A percentile compares a stretch with the other conserved stretches of the same genome.
phyloP scores from a whole-genome alignment of 2,329 filamentous ascomycete species.

The Escovopsis weberi region DNA sequence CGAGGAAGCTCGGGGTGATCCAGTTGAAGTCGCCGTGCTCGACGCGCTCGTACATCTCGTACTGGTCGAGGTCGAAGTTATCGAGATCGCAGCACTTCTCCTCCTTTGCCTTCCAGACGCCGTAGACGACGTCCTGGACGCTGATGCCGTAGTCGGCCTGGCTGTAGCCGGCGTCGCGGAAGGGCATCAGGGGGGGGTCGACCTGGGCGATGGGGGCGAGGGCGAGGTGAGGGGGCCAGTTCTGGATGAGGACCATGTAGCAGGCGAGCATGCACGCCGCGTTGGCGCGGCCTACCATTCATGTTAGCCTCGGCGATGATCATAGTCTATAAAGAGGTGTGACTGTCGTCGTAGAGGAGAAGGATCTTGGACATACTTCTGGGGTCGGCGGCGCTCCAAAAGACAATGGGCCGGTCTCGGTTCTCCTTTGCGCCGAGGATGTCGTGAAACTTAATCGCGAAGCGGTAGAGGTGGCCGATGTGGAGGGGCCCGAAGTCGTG shows the following conservation, averaged over 20 bases:
- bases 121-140: constrained; percentile 95
- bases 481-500: constrained; percentile 96
- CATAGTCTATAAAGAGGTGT: neutral
- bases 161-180: constrained; percentile 95
- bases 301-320: neutral
- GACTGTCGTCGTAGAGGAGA: neutral
- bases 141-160: constrained; percentile 93
- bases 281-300: constrained; percentile 62
- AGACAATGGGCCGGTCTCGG: constrained; percentile 79
- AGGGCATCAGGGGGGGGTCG: constrained; percentile 96
- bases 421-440: constrained; percentile 85
- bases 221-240: constrained; percentile 91
- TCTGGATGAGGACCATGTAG: constrained; percentile 98
- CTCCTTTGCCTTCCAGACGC: constrained; percentile 97
- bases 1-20: constrained; percentile 88
- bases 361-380: no score
- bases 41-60: constrained; percentile 87
- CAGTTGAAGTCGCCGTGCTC: constrained; percentile 99
- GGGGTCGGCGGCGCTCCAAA: constrained; percentile 87
- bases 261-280: constrained; percentile 88
- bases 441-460: constrained; percentile 90
- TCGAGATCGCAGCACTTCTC: constrained; percentile 82
- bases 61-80: constrained; percentile 93
- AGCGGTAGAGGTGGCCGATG: constrained; percentile 92
- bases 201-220: constrained; percentile 92